These are phyloP conservation scores for Yamadazyma oceani DNA, from an alignment of 1,139 yeast species.

Conservation along the genomic window DNA sequence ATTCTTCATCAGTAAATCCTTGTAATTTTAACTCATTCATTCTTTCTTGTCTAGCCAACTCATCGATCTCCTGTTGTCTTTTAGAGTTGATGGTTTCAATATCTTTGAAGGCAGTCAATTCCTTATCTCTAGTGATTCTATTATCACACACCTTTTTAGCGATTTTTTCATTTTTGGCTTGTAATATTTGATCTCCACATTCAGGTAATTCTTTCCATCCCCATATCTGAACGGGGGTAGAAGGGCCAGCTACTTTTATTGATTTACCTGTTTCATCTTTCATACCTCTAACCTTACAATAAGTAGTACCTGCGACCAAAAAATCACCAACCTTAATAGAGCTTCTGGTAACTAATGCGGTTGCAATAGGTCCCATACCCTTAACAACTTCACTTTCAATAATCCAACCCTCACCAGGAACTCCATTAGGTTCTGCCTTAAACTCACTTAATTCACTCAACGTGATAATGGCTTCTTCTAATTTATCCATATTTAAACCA, in stretches of 20 bases:
- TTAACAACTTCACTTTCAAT: slow-evolving; percentile 82
- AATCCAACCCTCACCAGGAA: slow-evolving; percentile 81
- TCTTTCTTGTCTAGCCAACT: slow-evolving; percentile 50
- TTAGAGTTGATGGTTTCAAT: slow-evolving; percentile 69
- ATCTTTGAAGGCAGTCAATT: slow-evolving; percentile 61
- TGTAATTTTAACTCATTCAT: slow-evolving; percentile 55
- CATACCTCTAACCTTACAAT: slow-evolving; percentile 84
- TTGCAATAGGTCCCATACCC: slow-evolving; percentile 85
- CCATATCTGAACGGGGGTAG: slow-evolving; percentile 86
- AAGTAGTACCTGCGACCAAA: slow-evolving; percentile 81
- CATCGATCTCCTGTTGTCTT: slow-evolving; percentile 47
- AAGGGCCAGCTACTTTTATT: slow-evolving; percentile 73
- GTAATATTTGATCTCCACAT: slow-evolving; percentile 84
- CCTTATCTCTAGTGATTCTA: slow-evolving; percentile 55
- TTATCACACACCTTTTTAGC: slow-evolving; percentile 77
- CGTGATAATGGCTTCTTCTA: slow-evolving; percentile 87
- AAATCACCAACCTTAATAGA: slow-evolving; percentile 67
- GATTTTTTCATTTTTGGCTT: slow-evolving; percentile 68
- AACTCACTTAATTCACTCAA: slow-evolving; percentile 82
- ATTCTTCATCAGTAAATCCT: slow-evolving; percentile 52
- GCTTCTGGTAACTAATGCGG: slow-evolving; percentile 81
- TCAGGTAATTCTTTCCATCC: slow-evolving; percentile 96
- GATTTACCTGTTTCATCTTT: slow-evolving; percentile 69
- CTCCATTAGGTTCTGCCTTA: slow-evolving; percentile 57
- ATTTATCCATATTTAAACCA: slow-evolving; percentile 76